These are phyloP conservation scores for Mycena rosella DNA, from an alignment of 768 basidiomycete genomes.

Conservation along the genomic window DNA sequence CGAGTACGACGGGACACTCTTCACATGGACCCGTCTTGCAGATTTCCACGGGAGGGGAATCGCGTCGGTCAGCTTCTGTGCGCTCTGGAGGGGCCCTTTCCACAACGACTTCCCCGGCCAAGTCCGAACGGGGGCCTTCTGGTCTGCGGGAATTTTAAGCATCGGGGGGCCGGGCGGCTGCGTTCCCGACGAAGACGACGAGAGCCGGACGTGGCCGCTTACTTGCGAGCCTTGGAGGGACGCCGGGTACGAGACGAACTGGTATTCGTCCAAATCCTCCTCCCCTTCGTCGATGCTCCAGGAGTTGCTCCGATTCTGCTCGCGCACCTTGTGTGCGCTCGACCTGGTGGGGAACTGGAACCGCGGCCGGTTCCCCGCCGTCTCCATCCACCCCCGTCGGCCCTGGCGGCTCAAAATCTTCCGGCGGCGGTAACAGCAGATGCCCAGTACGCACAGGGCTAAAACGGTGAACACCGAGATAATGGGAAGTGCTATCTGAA, in stretches of 20 bases:
- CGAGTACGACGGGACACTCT: conserved; percentile 25
- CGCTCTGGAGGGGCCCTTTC: conserved; percentile 21
- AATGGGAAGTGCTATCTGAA: conserved; percentile 33
- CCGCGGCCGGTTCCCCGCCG: conserved; percentile 23
- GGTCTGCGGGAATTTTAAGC: conserved; percentile 17
- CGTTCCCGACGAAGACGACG: conserved; percentile 21
- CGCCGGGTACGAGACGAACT: conserved; percentile 35
- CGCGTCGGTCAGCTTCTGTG: neutral
- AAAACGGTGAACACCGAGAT: conserved; percentile 21
- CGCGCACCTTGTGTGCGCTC: conserved; percentile 28
- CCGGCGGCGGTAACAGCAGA: conserved; percentile 19
- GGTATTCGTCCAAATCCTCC: conserved; percentile 32
- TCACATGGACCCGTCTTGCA: conserved; percentile 25
- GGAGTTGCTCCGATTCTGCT: conserved; percentile 28
- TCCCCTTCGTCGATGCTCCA: conserved; percentile 36
- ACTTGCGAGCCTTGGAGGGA: conserved; percentile 33
- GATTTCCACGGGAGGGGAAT: conserved; percentile 34
- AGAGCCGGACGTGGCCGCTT: conserved; percentile 36
- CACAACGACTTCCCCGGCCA: conserved; percentile 34
- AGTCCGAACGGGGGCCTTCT: conserved; percentile 15
- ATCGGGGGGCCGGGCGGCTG: conserved; percentile 12
- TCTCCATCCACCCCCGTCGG: conserved; percentile 30
- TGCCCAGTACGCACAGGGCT: neutral
- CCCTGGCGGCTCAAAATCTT: conserved; percentile 2
- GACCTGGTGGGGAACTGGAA: conserved; percentile 33